Conservation (phyloP, 257 asterid species). For the Rhazya stricta region DNA sequence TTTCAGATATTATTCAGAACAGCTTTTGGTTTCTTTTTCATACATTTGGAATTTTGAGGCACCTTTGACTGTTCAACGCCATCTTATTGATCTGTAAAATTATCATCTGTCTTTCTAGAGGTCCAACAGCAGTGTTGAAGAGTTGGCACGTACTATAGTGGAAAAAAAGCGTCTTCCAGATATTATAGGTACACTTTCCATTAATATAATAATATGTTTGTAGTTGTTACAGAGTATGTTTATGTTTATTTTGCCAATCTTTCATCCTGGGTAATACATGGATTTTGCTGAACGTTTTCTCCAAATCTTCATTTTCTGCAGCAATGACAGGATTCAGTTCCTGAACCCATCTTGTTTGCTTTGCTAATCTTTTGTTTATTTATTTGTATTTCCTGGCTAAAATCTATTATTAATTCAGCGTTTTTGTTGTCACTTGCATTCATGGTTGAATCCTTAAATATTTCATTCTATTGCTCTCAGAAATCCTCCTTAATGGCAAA, state of each 20-base stretch:
- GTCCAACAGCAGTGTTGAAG: slow-evolving; percentile 69
- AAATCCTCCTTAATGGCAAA: not conserved
- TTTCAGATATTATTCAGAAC: not conserved
- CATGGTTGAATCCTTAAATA: not conserved
- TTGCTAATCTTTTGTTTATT: not conserved
- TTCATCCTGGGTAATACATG: not conserved
- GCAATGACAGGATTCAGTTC: not conserved
- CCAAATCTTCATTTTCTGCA: not conserved
- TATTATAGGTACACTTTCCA: slow-evolving; percentile 53
- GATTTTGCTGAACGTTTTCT: not conserved
- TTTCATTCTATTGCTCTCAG: not conserved
- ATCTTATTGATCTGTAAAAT: not conserved
- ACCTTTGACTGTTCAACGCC: not conserved
- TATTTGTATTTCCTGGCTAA: not conserved
- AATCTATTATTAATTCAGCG: not conserved
- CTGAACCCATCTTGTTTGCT: not conserved
- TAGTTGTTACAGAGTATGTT: not conserved
- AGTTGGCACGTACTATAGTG: slow-evolving; percentile 56
- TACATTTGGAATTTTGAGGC: not conserved
- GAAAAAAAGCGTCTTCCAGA: slow-evolving; percentile 84
- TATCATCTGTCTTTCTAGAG: slow-evolving; percentile 34
- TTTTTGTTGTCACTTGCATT: not conserved
- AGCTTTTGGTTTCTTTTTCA: not conserved
- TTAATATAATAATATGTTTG: not conserved
- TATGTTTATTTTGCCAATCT: not conserved